phyloP scores from a whole-genome alignment of 257 asterid species.

The Fraxinus pennsylvanica region DNA sequence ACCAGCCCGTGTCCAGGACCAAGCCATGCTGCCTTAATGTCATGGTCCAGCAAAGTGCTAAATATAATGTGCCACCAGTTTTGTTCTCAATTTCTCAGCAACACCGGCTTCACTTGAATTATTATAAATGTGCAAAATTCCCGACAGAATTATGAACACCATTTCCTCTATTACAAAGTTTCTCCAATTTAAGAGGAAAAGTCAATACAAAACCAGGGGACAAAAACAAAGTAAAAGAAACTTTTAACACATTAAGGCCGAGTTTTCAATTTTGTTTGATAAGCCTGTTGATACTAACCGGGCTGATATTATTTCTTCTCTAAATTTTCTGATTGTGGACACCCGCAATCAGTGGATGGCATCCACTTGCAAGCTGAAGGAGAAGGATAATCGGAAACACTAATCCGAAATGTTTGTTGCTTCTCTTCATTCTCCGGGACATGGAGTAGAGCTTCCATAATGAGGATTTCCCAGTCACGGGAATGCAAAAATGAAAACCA shows the following conservation, averaged over 20 bases:
- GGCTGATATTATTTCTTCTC: conserved; percentile 39
- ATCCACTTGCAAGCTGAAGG: conserved; percentile 40
- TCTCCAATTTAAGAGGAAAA: neutral
- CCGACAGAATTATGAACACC: neutral
- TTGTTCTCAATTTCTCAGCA: neutral
- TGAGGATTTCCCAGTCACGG: conserved; percentile 83
- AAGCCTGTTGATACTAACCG: conserved; percentile 15
- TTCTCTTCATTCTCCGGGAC: conserved; percentile 71
- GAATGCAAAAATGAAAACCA: conserved; percentile 64
- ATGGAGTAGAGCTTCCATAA: conserved; percentile 88
- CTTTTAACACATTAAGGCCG: neutral
- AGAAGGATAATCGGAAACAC: conserved; percentile 49
- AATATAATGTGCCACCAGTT: neutral
- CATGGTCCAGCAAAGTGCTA: neutral
- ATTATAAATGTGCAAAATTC: neutral
- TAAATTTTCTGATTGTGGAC: conserved; percentile 41
- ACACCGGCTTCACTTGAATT: neutral
- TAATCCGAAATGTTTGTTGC: conserved; percentile 69
- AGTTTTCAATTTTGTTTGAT: neutral
- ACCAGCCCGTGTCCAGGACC: neutral
- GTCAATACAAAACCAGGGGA: neutral
- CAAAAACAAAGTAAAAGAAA: neutral
- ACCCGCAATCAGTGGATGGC: conserved; percentile 43
- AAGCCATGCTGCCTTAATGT: neutral
- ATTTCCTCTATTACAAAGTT: neutral